Conservation (phyloP, 2,329 filamentous ascomycete species). For the Talaromyces albobiverticillius region DNA sequence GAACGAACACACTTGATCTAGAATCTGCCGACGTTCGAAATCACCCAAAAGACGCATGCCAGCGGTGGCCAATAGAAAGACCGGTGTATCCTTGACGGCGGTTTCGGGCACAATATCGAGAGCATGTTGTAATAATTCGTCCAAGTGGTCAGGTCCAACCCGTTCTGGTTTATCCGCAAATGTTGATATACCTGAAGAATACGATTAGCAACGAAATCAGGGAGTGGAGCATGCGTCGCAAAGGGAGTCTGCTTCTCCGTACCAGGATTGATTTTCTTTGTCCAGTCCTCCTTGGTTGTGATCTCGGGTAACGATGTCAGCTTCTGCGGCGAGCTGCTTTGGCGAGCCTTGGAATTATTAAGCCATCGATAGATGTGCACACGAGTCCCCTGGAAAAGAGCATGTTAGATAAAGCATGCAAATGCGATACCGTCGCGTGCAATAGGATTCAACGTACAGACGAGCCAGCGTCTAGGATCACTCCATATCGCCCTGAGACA, state of each 20-base stretch:
- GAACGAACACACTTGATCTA: constrained; percentile 79
- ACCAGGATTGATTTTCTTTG: constrained; percentile 91
- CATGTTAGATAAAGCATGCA: background rate
- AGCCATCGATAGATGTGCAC: constrained; percentile 94
- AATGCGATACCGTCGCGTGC: constrained; percentile 11
- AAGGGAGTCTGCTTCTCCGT: constrained; percentile 47
- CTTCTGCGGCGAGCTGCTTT: constrained; percentile 58
- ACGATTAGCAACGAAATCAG: constrained; percentile 2
- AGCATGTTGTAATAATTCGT: constrained; percentile 77
- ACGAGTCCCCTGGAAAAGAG: constrained; percentile 65
- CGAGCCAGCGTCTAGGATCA: constrained; percentile 95
- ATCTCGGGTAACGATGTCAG: constrained; percentile 72
- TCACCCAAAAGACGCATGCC: constrained; percentile 85
- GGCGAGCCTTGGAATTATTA: constrained; percentile 65
- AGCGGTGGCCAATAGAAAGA: constrained; percentile 93
- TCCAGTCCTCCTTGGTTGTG: constrained; percentile 81
- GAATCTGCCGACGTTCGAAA: constrained; percentile 66
- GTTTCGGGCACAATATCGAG: constrained; percentile 71
- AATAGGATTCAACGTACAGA: constrained; percentile 53
- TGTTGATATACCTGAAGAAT: constrained; percentile 66
- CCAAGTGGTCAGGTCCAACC: constrained; percentile 78
- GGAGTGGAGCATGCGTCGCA: background rate
- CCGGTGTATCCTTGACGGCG: constrained; percentile 77
- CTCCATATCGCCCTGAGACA: constrained; percentile 68
- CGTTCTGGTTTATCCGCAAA: constrained; percentile 74